Conservation (phyloP, 202 grass and related monocot genomes). For the Dendrocalamus latiflorus region DNA sequence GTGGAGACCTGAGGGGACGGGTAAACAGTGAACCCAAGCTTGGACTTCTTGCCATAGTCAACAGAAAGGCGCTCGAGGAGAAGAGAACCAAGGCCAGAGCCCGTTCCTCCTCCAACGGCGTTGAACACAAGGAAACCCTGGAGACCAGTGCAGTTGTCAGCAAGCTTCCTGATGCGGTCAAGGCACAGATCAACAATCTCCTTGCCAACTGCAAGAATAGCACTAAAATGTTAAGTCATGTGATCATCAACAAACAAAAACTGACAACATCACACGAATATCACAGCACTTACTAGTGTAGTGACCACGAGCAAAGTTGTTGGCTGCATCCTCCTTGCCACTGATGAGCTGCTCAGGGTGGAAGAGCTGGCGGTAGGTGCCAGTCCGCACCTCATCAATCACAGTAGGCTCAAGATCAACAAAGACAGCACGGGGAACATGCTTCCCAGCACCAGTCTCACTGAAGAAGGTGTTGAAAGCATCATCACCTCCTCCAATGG, state of each 20-base stretch:
- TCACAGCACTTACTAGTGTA: conserved; percentile 59
- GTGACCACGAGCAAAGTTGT: conserved; percentile 96
- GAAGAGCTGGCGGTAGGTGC: conserved; percentile 85
- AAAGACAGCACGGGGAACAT: conserved; percentile 87
- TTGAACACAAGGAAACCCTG: conserved; percentile 91
- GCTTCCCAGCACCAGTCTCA: conserved; percentile 91
- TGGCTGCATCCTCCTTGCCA: conserved; percentile 95
- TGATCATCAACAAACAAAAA: too few relatives aligned
- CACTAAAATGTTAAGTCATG: too few relatives aligned
- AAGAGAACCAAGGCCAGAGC: conserved; percentile 80
- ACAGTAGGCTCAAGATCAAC: conserved; percentile 92
- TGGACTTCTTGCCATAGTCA: conserved; percentile 88
- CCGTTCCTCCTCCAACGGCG: conserved; percentile 72
- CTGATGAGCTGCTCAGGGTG: conserved; percentile 97
- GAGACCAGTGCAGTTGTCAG: conserved; percentile 82
- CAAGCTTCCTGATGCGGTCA: conserved; percentile 82
- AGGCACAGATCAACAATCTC: conserved; percentile 90
- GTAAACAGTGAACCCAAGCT: conserved; percentile 85
- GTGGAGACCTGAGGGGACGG: conserved; percentile 84
- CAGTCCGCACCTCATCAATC: conserved; percentile 86
- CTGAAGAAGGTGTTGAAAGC: conserved; percentile 99
- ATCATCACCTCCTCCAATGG: conserved; percentile 79
- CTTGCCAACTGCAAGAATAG: conserved; percentile 60
- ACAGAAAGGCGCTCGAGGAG: conserved; percentile 86
- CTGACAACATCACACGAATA: accelerated